Conservation (phyloP, 1,284 basidiomycete genomes). For the Ustilago curta region DNA sequence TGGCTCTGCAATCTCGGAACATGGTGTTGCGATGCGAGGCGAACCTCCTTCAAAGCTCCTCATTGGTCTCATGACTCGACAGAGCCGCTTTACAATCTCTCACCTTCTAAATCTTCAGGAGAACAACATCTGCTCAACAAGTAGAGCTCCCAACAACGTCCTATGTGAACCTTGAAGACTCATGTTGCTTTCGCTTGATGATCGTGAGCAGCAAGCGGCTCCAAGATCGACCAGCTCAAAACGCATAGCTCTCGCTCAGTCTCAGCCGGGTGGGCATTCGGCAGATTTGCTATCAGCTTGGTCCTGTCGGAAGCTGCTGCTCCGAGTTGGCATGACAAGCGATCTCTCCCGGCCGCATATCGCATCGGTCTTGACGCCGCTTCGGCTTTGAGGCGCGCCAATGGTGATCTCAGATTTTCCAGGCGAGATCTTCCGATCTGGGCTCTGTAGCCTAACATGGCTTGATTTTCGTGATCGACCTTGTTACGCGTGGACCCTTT, state of each 20-base stretch:
- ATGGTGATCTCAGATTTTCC: not conserved
- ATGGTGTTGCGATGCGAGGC: conserved; percentile 16
- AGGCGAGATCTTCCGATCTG: no score
- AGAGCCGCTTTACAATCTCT: not conserved
- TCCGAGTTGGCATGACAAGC: conserved; percentile 19
- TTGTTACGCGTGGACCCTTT: conserved; percentile 38
- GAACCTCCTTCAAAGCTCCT: not conserved
- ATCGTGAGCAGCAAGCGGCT: no score
- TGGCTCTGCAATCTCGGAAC: conserved; percentile 14
- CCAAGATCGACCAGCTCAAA: not conserved
- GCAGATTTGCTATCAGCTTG: not conserved
- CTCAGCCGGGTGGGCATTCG: no score
- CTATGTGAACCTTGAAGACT: no score
- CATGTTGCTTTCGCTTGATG: no score
- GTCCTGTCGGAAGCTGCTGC: conserved; percentile 17
- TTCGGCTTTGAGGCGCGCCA: conserved; percentile 1
- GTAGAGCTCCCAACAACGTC: no score
- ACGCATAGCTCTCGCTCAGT: not conserved
- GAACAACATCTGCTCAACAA: no score
- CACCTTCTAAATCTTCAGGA: not conserved
- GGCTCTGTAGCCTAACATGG: conserved; percentile 4
- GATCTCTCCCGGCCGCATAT: not conserved
- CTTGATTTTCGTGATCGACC: conserved; percentile 27
- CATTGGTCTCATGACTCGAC: conserved; percentile 17
- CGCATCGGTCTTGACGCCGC: no score